Percentiles rank a stretch among this genome's conserved stretches.
These are phyloP conservation scores for Claviceps pazoutovae DNA, from an alignment of 2,329 filamentous ascomycete species.

Conservation along the genomic window DNA sequence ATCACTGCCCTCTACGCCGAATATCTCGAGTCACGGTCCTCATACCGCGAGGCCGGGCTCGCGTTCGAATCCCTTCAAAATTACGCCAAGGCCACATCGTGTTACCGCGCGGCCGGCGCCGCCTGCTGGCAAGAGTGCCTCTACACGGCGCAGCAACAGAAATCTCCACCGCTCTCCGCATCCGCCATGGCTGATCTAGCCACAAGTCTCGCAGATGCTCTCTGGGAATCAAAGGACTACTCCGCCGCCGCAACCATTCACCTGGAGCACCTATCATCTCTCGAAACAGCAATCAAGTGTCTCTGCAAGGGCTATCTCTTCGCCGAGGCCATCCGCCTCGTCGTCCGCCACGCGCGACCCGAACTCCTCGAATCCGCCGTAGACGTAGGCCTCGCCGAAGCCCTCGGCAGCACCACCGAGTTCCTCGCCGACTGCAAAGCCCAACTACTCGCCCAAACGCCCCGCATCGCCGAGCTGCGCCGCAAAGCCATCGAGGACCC, in stretches of 20 bases:
- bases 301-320: slow-evolving; percentile 84
- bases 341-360: slow-evolving; percentile 44
- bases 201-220: slow-evolving; percentile 59
- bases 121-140: slow-evolving; percentile 82
- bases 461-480: slow-evolving; percentile 71
- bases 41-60: slow-evolving; percentile 75
- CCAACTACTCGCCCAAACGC: slow-evolving; percentile 73
- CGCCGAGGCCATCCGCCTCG: slow-evolving; percentile 71
- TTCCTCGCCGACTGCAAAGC: slow-evolving; percentile 84
- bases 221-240: slow-evolving; percentile 77
- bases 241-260: slow-evolving; percentile 65
- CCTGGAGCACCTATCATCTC: slow-evolving; percentile 63
- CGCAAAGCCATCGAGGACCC: slow-evolving; percentile 72
- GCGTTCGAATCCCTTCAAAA: slow-evolving; percentile 77
- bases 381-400: slow-evolving; percentile 67
- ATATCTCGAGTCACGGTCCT: slow-evolving; percentile 59
- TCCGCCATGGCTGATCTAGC: slow-evolving; percentile 55
- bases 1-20: slow-evolving; percentile 70
- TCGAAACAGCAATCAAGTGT: slow-evolving; percentile 55
- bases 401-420: slow-evolving; percentile 71
- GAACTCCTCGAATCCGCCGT: slow-evolving; percentile 55
- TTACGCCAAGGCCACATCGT: slow-evolving; percentile 60
- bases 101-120: slow-evolving; percentile 68
- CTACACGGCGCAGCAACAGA: slow-evolving; percentile 59
- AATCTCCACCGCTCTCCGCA: slow-evolving; percentile 42